phyloP scores from a whole-genome alignment of 2,329 filamentous ascomycete genomes.

The Colletotrichum siamense region DNA sequence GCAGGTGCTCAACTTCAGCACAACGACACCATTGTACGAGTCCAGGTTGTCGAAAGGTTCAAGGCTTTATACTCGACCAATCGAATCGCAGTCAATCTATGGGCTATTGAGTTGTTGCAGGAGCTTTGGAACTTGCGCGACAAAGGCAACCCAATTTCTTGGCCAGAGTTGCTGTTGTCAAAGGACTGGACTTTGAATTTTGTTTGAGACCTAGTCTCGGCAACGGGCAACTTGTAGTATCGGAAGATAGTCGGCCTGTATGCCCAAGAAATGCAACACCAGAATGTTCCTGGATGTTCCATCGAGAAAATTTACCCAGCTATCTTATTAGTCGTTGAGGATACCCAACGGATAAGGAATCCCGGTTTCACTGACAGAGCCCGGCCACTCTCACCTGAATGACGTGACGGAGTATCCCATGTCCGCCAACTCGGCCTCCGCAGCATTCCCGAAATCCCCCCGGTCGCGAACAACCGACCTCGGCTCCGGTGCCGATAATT shows the following conservation, averaged over 20 bases:
- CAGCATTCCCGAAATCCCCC: not conserved
- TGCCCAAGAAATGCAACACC: not conserved
- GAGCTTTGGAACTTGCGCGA: not conserved
- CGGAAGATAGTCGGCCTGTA: not conserved
- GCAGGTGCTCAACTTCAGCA: not conserved
- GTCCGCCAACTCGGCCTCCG: not conserved
- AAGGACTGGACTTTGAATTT: not conserved
- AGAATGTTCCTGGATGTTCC: not conserved
- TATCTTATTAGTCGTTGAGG: not conserved
- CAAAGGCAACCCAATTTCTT: not conserved
- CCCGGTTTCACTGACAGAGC: not conserved
- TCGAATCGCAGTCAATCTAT: not conserved
- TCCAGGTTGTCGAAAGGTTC: not conserved
- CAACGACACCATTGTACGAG: not conserved
- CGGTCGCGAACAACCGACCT: not conserved
- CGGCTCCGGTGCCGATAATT: not conserved
- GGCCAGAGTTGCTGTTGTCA: not conserved
- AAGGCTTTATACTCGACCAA: not conserved
- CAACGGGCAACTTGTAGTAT: not conserved
- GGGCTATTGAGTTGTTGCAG: not conserved
- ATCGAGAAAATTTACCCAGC: not conserved
- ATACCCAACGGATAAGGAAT: not conserved
- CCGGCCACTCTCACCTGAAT: not conserved
- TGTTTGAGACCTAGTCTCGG: not conserved
- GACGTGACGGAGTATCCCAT: not conserved